Evolutionary conservation across 1,139 yeast species (phyloP), one percentile per base, ranked within the genome.

Genomic region (Taiozyma onychis): DNA sequence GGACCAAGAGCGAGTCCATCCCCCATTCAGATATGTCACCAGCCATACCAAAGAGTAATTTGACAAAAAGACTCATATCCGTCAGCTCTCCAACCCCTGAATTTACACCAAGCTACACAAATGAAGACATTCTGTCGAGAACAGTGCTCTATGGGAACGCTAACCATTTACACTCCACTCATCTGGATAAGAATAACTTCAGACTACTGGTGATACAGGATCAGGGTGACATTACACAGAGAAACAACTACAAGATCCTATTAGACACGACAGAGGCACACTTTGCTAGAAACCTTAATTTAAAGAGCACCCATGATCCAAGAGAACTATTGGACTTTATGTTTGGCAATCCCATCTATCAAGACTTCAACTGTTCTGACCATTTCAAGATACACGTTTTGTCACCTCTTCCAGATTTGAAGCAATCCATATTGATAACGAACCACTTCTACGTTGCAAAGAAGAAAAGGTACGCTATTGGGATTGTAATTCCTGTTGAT

Each of bases 141-240:
- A 59, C 62, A 2, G 51, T 60, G 9, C 49, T 61, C 2, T 61
- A 58, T 42, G 65, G 65, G 1, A 58, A 62, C 1, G 56, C 59
- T 9, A 51, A 51, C 26, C 54, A 49, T 26, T 46, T 61, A 6
- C 28, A 41, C 2, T 42, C 46, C 0, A 43, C 41, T 2, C 37
- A 22, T 6, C 30, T 57, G 14, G 54, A 52, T 7, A 48, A 55
- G 10, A 56, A 60, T 44, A 58, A 59, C 6, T 68, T 65, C 50
- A 56, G 74, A 46, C 48, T 69, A 16, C 28, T 69, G 2, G 55
- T 71, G 2, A 64, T 69, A 1, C 70, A 68, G 47, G 73, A 69
- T 48, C 65, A 67, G 11, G 72, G 69, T 7, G 68, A 65, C 32
- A 55, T 68, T 45, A 62, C 69, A 50, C 65, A 69, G 44, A 60